Conservation (phyloP, 495 filamentous ascomycete genomes). For the Haplographium delicatum region DNA sequence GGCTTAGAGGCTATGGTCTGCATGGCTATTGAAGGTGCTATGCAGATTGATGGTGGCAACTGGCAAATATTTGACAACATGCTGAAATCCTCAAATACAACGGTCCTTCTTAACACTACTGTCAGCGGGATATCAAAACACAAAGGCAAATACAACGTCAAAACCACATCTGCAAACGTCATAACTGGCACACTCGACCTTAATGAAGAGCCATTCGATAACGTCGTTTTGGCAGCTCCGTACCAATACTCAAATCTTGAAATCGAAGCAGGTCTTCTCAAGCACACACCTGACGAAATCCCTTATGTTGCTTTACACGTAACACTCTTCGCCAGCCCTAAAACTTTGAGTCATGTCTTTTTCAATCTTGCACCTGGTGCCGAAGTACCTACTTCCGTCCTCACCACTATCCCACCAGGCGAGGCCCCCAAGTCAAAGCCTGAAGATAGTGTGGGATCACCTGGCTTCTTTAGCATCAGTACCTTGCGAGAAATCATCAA, state of each 20-base stretch:
- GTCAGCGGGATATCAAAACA: constrained; percentile 53
- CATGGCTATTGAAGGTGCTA: constrained; percentile 83
- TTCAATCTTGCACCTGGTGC: constrained; percentile 57
- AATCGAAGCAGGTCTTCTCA: constrained; percentile 33
- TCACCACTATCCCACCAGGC: constrained; percentile 70
- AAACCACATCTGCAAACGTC: constrained; percentile 21
- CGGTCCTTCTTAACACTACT: constrained; percentile 61
- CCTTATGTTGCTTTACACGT: constrained; percentile 82
- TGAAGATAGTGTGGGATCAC: constrained; percentile 55
- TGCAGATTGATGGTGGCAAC: constrained; percentile 79
- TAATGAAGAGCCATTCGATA: constrained; percentile 57
- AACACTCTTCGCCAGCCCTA: constrained; percentile 78
- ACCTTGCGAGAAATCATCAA: constrained; percentile 61
- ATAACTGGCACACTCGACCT: constrained; percentile 13
- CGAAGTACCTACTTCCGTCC: constrained; percentile 61
- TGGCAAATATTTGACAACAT: constrained; percentile 91
- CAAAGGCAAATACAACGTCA: constrained; percentile 47
- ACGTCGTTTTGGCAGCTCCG: constrained; percentile 73
- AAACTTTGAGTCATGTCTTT: constrained; percentile 56
- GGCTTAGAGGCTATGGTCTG: constrained; percentile 90
- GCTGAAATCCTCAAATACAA: constrained; percentile 57
- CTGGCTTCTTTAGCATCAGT: constrained; percentile 85
- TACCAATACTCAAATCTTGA: constrained; percentile 69
- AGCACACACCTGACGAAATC: constrained; percentile 61
- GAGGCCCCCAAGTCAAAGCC: constrained; percentile 42